Conservation (phyloP, 495 filamentous ascomycete species). For the Viridothelium virens region DNA sequence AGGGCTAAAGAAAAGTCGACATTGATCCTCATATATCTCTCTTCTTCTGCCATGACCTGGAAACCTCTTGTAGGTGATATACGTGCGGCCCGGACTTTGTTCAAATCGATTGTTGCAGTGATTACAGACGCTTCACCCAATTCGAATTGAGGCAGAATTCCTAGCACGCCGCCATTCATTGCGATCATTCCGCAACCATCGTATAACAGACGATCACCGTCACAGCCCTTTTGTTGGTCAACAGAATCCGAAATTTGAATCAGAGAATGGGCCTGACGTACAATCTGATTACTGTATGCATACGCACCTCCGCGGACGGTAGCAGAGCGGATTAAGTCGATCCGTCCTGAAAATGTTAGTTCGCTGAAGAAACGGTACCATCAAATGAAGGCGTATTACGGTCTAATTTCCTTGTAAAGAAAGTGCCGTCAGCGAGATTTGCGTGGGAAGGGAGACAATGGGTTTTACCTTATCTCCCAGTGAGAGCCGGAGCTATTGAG, state of each 20-base stretch:
- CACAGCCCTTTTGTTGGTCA: slow-evolving; percentile 46
- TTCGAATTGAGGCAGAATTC: slow-evolving; percentile 65
- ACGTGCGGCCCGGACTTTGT: slow-evolving; percentile 58
- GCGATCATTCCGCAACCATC: slow-evolving; percentile 77
- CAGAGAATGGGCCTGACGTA: not conserved
- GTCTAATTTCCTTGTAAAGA: not conserved
- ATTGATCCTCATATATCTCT: slow-evolving; percentile 38
- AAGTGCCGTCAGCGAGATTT: not conserved
- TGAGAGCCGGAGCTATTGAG: slow-evolving; percentile 3
- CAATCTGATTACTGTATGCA: slow-evolving; percentile 15
- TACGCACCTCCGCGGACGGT: slow-evolving; percentile 49
- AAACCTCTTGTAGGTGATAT: slow-evolving; percentile 46
- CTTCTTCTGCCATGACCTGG: slow-evolving; percentile 37
- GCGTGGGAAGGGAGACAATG: not conserved
- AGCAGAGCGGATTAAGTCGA: slow-evolving; percentile 68
- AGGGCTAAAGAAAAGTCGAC: slow-evolving; percentile 34
- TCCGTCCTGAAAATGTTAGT: slow-evolving; percentile 7
- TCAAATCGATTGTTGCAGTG: slow-evolving; percentile 72
- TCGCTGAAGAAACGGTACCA: not conserved
- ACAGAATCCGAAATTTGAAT: slow-evolving; percentile 8
- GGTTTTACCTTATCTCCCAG: slow-evolving; percentile 2
- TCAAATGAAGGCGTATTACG: not conserved
- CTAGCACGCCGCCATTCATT: slow-evolving; percentile 63
- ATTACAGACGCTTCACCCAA: slow-evolving; percentile 78
- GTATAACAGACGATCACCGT: slow-evolving; percentile 58